These are phyloP conservation scores for Cladosporium austrohemisphaericum DNA, from an alignment of 2,329 filamentous ascomycete genomes.

Conservation along the genomic window DNA sequence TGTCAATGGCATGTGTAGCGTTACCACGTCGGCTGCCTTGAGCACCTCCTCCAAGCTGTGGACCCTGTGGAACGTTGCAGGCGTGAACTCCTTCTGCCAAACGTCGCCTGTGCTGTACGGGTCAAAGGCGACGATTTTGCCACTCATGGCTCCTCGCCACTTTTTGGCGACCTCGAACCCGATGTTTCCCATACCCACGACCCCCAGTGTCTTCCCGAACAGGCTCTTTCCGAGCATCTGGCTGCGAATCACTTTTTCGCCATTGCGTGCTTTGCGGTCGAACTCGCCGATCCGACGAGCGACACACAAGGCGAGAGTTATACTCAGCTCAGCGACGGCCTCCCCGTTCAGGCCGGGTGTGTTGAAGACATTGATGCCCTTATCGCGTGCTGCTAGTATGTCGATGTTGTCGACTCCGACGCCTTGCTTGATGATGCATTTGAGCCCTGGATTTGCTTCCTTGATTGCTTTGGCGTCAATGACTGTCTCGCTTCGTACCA, in stretches of 20 bases:
- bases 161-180: slow-evolving; percentile 34
- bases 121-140: slow-evolving; percentile 35
- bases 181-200: slow-evolving; percentile 40
- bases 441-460: slow-evolving; percentile 34
- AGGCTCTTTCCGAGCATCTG: slow-evolving; percentile 29
- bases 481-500: slow-evolving; percentile 26
- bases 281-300: slow-evolving; percentile 31
- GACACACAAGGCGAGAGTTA: slow-evolving; percentile 32
- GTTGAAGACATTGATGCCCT: slow-evolving; percentile 46
- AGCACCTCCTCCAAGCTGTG: slow-evolving; percentile 32
- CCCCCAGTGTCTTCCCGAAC: slow-evolving; percentile 34
- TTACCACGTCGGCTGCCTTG: slow-evolving; percentile 32
- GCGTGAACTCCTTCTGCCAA: slow-evolving; percentile 20
- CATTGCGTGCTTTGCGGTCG: slow-evolving; percentile 22
- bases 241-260: slow-evolving; percentile 26
- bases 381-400: slow-evolving; percentile 40
- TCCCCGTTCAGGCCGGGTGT: slow-evolving; percentile 44
- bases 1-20: slow-evolving; percentile 34
- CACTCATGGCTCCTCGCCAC: slow-evolving; percentile 33
- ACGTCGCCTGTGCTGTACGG: slow-evolving; percentile 28
- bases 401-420: slow-evolving; percentile 48
- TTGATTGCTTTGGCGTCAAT: slow-evolving; percentile 24
- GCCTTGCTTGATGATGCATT: slow-evolving; percentile 45
- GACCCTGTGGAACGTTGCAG: slow-evolving; percentile 27
- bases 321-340: slow-evolving; percentile 35